Evolutionary conservation across 148 eudicot genomes (phyloP), one percentile per base, ranked within the genome.

Genomic region (Rhododendron simsii): DNA sequence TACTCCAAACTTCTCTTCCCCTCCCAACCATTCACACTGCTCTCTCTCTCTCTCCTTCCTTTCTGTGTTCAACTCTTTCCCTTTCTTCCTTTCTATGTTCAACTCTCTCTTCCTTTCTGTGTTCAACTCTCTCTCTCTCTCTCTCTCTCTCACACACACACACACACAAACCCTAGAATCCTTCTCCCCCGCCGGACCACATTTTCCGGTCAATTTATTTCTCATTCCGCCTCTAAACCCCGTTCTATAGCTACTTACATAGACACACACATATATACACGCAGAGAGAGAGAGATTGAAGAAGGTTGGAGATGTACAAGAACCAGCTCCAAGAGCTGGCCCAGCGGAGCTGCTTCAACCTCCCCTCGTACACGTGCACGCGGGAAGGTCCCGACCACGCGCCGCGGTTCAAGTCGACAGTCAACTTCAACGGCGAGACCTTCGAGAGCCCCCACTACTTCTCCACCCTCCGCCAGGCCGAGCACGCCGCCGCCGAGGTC

Each of bases 311-410:
- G 86, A 93, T 95, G 98, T 95, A 95, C 86, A 95, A 95, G 89
- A 95, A 94, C 92, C 98, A 95, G 95, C 92, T 95, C 0, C 98
- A 95, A 63, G 98, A 95, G 97, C 95, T 95, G 90, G 98, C 97
- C 28, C 98, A 95, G 88, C 85, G 98, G 88, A 95, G 98, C 88
- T 95, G 96, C 92, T 94, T 95, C 88, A 95, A 91, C 84, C 88
- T 95, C 12, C 98, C 97, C 0, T 91, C 95, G 0, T 95, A 95
- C 85, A 91, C 94, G 0, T 92, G 96, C 71, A 90, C 94, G 23
- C 65, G 98, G 80, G 98, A 95, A 91, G 97, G 98, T 89, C 98
- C 98, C 0, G 98, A 95, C 89, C 98, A 95, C 88, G 98, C 98
- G 82, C 98, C 98, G 13, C 89, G 98, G 23, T 95, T 95, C 85